Evolutionary conservation across 2,329 filamentous ascomycete genomes (phyloP), one percentile per base, ranked within the genome.

Genomic region (Daldinia eschscholtzii): DNA sequence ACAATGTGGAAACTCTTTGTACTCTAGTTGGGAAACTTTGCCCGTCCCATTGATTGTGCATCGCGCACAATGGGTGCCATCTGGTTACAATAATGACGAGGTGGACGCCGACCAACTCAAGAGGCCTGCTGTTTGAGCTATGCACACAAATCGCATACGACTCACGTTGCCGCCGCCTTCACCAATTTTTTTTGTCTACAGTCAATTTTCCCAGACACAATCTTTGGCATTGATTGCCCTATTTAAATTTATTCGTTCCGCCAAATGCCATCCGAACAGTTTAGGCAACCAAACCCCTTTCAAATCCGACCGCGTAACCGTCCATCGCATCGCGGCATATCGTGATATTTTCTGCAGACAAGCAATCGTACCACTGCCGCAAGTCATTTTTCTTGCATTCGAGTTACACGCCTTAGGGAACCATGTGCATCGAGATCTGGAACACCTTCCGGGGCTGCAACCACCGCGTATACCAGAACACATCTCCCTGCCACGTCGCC

Each of bases 401-500:
- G n/a, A 23, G 66, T 64, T 53, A 61, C 64, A 66, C 52, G 7
- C 33, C 4, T 35, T 26, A 52, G 33, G 9, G 12, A 6, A 60
- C 55, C 39, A 81, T 81, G 80, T 81, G 80, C 61, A 72, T 72
- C 68, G 73, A 79, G 56, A 67, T 79, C 53, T 77, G 74, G 61
- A 78, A 72, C 20, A 65, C 39, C n/a, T 75, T 73, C 39, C 64
- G 67, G 48, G 68, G 72, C 3, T 81, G 80, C 75, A 57, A 58
- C 26, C 79, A 81, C 68, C 73, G 64, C 55, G 59, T 74, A 55
- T 80, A 78, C 70, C 79, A 81, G 53, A 80, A 79, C 74, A 80
- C 77, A 6, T 77, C 70, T 61, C 66, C 65, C 23, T 81, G 80
- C 62, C 68, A 74, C 48, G 30, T 73, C 0, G 78, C 73, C 1